These are phyloP conservation scores for Arctium lappa DNA, from an alignment of 129 eudicot species.

Conservation along the genomic window DNA sequence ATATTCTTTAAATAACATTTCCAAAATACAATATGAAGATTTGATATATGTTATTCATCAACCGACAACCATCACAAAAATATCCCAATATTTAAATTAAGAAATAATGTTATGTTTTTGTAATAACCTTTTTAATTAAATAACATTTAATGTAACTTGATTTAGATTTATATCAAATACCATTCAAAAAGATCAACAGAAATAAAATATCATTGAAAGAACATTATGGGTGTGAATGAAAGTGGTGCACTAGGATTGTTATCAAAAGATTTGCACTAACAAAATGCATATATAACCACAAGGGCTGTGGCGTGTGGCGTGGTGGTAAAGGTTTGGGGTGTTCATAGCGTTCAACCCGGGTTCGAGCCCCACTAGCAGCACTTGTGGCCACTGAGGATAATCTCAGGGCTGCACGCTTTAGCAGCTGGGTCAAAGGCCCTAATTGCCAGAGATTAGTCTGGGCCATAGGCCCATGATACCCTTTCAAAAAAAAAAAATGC, in stretches of 20 bases:
- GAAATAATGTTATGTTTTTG: background rate
- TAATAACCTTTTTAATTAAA: background rate
- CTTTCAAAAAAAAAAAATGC: no score
- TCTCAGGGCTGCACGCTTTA: no score
- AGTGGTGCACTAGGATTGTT: conserved; percentile 34
- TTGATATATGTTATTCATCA: background rate
- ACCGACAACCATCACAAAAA: background rate
- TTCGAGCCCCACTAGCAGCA: no score
- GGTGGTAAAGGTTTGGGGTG: no score
- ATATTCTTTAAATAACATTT: background rate
- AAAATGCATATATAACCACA: conserved; percentile 16
- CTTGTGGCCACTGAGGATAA: no score
- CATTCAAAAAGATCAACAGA: background rate
- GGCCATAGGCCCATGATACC: no score
- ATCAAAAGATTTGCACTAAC: conserved; percentile 30
- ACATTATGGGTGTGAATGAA: conserved; percentile 10
- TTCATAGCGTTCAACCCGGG: no score
- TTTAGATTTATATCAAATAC: background rate
- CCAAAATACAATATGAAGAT: background rate
- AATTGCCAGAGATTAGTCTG: no score
- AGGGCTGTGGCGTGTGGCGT: no score
- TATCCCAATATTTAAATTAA: background rate
- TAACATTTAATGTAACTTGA: background rate
- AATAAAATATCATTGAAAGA: background rate
- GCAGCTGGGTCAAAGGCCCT: no score